Conservation (phyloP, 2,329 filamentous ascomycete species). For the Byssochlamys sp. region DNA sequence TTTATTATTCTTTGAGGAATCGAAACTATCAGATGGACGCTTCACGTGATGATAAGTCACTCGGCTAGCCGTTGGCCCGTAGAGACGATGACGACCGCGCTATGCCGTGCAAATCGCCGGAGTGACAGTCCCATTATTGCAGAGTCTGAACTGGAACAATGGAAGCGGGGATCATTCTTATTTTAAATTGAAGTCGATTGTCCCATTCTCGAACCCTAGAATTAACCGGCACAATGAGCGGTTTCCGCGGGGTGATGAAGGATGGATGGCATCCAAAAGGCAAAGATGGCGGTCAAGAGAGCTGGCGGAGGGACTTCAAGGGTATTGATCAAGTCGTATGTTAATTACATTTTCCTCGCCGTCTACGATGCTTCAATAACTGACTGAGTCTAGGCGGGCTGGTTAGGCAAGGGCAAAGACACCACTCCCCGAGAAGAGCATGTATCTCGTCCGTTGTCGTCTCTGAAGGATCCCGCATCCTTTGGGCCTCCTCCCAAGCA, state of each 20-base stretch:
- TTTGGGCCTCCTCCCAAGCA: constrained; percentile 76
- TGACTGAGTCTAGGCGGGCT: constrained; percentile 41
- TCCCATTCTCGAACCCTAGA: not conserved
- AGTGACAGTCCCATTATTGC: constrained; percentile 1
- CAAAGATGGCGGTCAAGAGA: constrained; percentile 44
- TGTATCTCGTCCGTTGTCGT: constrained; percentile 54
- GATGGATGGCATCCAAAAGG: constrained; percentile 47
- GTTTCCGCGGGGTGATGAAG: constrained; percentile 40
- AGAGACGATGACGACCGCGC: not conserved
- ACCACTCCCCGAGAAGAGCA: constrained; percentile 39
- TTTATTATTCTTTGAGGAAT: not conserved
- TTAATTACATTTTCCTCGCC: constrained; percentile 5
- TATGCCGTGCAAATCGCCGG: not conserved
- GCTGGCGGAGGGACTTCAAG: constrained; percentile 48
- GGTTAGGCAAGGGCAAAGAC: constrained; percentile 43
- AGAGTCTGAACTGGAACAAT: not conserved
- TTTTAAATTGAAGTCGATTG: not conserved
- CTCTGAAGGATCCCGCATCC: constrained; percentile 63
- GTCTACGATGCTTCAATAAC: constrained; percentile 6
- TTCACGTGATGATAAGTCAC: not conserved
- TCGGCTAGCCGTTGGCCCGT: not conserved
- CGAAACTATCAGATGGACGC: not conserved
- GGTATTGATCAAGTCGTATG: constrained; percentile 49
- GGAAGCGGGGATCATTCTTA: not conserved
- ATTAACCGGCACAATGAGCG: constrained; percentile 32